These are phyloP conservation scores for Agrocybe chaxingu DNA, from an alignment of 768 basidiomycete genomes.

Conservation along the genomic window DNA sequence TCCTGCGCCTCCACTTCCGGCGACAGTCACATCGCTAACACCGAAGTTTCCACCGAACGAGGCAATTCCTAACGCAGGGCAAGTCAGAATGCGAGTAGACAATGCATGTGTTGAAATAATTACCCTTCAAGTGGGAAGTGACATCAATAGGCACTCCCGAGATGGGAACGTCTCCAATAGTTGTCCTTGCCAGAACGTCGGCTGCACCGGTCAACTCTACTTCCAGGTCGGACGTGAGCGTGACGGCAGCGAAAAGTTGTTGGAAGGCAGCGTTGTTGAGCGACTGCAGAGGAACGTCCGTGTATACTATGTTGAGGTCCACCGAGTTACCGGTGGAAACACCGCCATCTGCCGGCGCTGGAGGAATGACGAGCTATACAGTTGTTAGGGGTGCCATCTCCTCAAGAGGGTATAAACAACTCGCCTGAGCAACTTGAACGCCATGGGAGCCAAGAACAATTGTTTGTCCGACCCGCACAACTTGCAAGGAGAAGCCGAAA, in stretches of 20 bases:
- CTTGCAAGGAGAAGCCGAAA: slow-evolving; percentile 73
- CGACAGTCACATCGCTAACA: slow-evolving; percentile 55
- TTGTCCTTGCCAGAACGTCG: slow-evolving; percentile 55
- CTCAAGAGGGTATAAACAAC: slow-evolving; percentile 4
- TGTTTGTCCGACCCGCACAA: slow-evolving; percentile 50
- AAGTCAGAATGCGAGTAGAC: not conserved
- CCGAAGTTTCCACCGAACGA: slow-evolving; percentile 51
- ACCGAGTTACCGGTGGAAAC: slow-evolving; percentile 71
- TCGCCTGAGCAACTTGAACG: slow-evolving; percentile 50
- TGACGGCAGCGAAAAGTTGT: slow-evolving; percentile 56
- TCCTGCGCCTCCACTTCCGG: slow-evolving; percentile 63
- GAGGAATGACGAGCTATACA: slow-evolving; percentile 49
- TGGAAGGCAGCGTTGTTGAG: slow-evolving; percentile 53
- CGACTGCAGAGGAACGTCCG: slow-evolving; percentile 52
- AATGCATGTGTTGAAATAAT: slow-evolving; percentile 2
- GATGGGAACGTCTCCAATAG: slow-evolving; percentile 67
- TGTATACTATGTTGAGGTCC: slow-evolving; percentile 54
- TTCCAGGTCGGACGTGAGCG: slow-evolving; percentile 39
- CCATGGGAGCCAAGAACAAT: slow-evolving; percentile 50
- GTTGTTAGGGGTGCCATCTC: not conserved
- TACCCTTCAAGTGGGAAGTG: slow-evolving; percentile 51
- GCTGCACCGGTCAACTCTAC: slow-evolving; percentile 55
- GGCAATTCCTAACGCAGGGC: slow-evolving; percentile 43
- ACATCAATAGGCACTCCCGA: slow-evolving; percentile 63
- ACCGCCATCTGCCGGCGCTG: slow-evolving; percentile 46